A percentile compares a stretch with the other conserved stretches of the same genome.
phyloP scores from a whole-genome alignment of 2,329 filamentous ascomycete species.

The Penicillium sp. region DNA sequence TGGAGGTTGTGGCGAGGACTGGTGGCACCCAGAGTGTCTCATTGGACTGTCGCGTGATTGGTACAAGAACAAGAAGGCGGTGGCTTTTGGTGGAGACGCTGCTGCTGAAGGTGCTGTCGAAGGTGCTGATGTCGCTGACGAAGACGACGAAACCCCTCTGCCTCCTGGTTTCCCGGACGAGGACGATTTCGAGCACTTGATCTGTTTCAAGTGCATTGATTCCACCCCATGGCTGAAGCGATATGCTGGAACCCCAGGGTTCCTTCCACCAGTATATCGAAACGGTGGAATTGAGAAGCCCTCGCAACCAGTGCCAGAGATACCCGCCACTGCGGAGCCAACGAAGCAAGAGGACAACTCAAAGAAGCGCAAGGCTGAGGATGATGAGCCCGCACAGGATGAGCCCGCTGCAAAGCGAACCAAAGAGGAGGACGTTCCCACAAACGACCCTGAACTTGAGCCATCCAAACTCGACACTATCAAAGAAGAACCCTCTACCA shows the following conservation, averaged over 20 bases:
- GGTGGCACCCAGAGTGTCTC: constrained; percentile 95
- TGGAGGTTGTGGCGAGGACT: constrained; percentile 94
- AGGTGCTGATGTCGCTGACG: constrained; percentile 31
- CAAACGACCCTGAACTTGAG: constrained; percentile 13
- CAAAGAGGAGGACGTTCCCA: constrained; percentile 46
- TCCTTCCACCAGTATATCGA: constrained; percentile 73
- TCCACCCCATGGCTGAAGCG: constrained; percentile 89
- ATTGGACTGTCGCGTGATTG: constrained; percentile 79
- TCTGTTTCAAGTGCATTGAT: constrained; percentile 93
- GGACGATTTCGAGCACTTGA: constrained; percentile 84
- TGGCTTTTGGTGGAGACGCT: constrained; percentile 35
- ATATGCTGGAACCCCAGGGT: constrained; percentile 81
- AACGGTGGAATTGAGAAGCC: constrained; percentile 34
- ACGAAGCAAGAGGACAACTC: constrained; percentile 36
- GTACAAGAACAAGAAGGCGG: constrained; percentile 43
- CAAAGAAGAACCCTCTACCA: constrained; percentile 12
- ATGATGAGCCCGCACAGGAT: constrained; percentile 50
- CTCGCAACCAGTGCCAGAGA: not conserved
- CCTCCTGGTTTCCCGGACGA: constrained; percentile 88
- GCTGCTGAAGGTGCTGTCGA: constrained; percentile 17
- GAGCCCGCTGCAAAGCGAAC: constrained; percentile 53
- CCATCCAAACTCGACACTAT: constrained; percentile 13
- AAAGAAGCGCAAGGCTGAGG: constrained; percentile 71
- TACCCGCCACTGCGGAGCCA: constrained; percentile 5
- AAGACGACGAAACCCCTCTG: constrained; percentile 65